Evolutionary conservation across 495 filamentous ascomycete species (phyloP).

Genomic region (Penicillium nucicola): DNA sequence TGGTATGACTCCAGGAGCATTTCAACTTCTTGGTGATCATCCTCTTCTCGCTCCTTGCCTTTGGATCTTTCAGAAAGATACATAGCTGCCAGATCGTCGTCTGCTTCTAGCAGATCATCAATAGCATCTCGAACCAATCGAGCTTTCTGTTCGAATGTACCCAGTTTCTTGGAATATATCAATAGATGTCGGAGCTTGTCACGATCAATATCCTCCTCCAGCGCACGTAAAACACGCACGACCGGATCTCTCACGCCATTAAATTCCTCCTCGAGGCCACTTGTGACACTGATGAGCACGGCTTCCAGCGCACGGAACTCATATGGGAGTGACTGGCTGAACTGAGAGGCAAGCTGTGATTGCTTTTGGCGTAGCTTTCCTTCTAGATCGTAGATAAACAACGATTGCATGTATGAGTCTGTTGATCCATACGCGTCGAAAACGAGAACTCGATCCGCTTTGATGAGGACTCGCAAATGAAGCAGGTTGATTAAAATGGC

Average conservation of each 20-base stretch:
- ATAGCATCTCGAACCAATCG: slow-evolving; percentile 92
- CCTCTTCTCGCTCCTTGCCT: slow-evolving; percentile 69
- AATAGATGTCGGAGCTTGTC: slow-evolving; percentile 88
- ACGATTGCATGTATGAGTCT: slow-evolving; percentile 89
- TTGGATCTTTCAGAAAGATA: slow-evolving; percentile 83
- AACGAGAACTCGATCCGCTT: slow-evolving; percentile 86
- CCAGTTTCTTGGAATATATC: slow-evolving; percentile 90
- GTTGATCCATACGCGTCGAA: slow-evolving; percentile 96
- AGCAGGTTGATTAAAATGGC: slow-evolving; percentile 94
- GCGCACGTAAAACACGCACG: slow-evolving; percentile 77
- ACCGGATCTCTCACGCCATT: slow-evolving; percentile 90
- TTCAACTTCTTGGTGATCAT: slow-evolving; percentile 95
- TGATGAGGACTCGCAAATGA: slow-evolving; percentile 90
- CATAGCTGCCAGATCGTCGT: slow-evolving; percentile 94
- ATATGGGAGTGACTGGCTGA: slow-evolving; percentile 55
- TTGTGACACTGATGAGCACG: slow-evolving; percentile 64
- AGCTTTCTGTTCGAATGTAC: slow-evolving; percentile 96
- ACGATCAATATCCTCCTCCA: slow-evolving; percentile 96
- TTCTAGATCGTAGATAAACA: slow-evolving; percentile 91
- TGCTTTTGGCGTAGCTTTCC: slow-evolving; percentile 59
- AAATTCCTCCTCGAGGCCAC: slow-evolving; percentile 87
- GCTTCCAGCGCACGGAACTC: slow-evolving; percentile 60
- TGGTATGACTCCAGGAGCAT: slow-evolving; percentile 96
- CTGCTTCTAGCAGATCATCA: slow-evolving; percentile 94
- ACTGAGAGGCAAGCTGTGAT: slow-evolving; percentile 36